Base-by-base conservation (phyloP, 768 basidiomycete genomes). In the Phylloporus rhodoxanthus region DNA sequence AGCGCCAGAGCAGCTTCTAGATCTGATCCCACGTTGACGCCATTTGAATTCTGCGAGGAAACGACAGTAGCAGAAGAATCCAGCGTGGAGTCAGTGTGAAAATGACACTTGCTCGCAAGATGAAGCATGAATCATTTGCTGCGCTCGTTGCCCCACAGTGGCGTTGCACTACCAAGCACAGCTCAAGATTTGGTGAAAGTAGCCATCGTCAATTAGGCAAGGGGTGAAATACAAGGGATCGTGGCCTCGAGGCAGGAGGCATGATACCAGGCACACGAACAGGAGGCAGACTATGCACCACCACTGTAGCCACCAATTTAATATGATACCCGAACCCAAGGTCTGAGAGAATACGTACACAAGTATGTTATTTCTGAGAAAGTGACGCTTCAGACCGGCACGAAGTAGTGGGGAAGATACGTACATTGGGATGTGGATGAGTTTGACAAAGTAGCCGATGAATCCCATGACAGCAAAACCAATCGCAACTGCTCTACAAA, bases 391-490 rank as follows among this genome's bases (percentile, higher is more conserved):
- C 45, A 59, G 53, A 48, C 43, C 8, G 8, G 47, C 39, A 39
- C 11, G 43, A 43, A n/a, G 19, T 15, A 41, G 14, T 28, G 28
- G 37, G 26, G 34, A 44, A 46, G 51, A 32, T 26, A 82, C 93
- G 74, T 59, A 95, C 93, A 96, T 95, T 61, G 94, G 93, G 70
- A 95, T 96, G 71, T 97, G 93, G 60, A 98, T 93, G 57, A 97
- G 83, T 71, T 97, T 97, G 58, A 96, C 94, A 65, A 98, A 87
- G 75, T 95, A 99, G 14, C 96, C 96, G 68, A 99, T 93, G 78
- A 97, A 95, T 14, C 96, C 96, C 94, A 98, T 98, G 57, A 99
- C 90, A 44, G 86, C 91, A 64, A 99, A 99, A 13, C 96, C 96
- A 53, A 98, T 85, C 2, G 93, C 93, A 47, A 99, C 92, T 29